Conservation (phyloP, 179 eudicot genomes). For the Pouteria campechiana region DNA sequence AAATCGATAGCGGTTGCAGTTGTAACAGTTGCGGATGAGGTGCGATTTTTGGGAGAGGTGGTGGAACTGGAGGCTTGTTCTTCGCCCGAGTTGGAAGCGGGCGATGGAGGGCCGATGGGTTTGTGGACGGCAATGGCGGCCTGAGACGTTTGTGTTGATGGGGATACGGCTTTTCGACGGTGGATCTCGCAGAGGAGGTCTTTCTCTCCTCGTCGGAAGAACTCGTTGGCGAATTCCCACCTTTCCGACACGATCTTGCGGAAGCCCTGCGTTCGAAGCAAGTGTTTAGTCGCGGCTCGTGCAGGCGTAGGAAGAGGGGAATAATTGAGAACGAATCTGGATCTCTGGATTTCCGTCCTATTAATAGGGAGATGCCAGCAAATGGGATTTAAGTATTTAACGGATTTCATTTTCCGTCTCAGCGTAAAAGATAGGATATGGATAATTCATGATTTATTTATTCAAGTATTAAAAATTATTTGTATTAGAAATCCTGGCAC, state of each 20-base stretch:
- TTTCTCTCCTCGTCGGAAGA: constrained; percentile 57
- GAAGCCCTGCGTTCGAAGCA: constrained; percentile 85
- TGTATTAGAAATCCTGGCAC: too few species aligned
- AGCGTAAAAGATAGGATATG: too few species aligned
- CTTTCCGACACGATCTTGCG: constrained; percentile 81
- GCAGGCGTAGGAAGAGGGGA: too few species aligned
- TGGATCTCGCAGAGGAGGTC: constrained; percentile 58
- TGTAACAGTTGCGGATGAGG: constrained; percentile 10
- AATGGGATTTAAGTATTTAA: too few species aligned
- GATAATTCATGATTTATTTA: too few species aligned
- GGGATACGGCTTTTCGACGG: constrained; percentile 42
- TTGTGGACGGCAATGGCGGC: too few species aligned
- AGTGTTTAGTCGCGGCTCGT: too few species aligned
- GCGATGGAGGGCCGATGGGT: constrained; percentile 12
- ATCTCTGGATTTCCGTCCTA: too few species aligned
- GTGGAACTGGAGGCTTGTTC: constrained; percentile 64
- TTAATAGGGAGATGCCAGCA: too few species aligned
- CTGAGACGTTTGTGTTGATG: constrained; percentile 2
- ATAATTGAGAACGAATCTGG: too few species aligned
- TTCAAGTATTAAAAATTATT: too few species aligned
- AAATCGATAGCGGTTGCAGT: constrained; percentile 24
- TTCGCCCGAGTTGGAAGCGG: constrained; percentile 53
- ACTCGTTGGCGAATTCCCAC: constrained; percentile 88
- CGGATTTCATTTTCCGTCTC: too few species aligned
- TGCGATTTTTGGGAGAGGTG: constrained; percentile 38